phyloP scores from a whole-genome alignment of 352 stramenopile species.

The Phytophthora pinifolia region DNA sequence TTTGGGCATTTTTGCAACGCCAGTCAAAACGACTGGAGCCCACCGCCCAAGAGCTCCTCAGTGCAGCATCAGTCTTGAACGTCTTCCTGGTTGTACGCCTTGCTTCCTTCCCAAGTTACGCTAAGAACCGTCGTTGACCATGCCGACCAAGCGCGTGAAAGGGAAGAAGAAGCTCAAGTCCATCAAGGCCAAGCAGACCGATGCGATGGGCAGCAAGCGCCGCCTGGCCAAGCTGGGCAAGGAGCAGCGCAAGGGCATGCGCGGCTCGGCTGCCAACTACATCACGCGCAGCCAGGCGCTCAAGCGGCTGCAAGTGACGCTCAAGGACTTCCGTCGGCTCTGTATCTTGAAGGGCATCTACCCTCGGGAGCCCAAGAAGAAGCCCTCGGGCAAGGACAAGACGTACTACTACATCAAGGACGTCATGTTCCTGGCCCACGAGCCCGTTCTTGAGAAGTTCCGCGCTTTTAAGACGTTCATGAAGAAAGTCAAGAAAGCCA shows the following conservation, averaged over 20 bases:
- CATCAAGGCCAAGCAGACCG: slow-evolving; percentile 88
- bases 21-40: slow-evolving; percentile 18
- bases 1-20: too few species aligned
- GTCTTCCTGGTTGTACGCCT: slow-evolving; percentile 5
- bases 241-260: slow-evolving; percentile 84
- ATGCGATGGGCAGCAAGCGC: slow-evolving; percentile 82
- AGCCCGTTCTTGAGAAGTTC: slow-evolving; percentile 99
- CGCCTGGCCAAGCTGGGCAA: slow-evolving; percentile 83
- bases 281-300: slow-evolving; percentile 94
- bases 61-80: background rate
- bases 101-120: slow-evolving; percentile 1
- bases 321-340: slow-evolving; percentile 98
- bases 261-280: slow-evolving; percentile 91
- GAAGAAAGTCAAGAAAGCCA: slow-evolving; percentile 94
- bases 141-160: slow-evolving; percentile 88
- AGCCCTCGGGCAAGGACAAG: slow-evolving; percentile 94
- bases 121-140: slow-evolving; percentile 23
- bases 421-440: slow-evolving; percentile 96
- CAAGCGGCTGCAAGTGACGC: slow-evolving; percentile 94
- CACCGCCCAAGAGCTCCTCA: background rate
- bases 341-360: slow-evolving; percentile 99
- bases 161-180: slow-evolving; percentile 92
- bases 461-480: slow-evolving; percentile 98
- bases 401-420: slow-evolving; percentile 99
- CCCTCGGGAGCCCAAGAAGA: slow-evolving; percentile 96